These are phyloP conservation scores for Leccinum longicurvipes DNA, from an alignment of 768 basidiomycete genomes.

Conservation along the genomic window DNA sequence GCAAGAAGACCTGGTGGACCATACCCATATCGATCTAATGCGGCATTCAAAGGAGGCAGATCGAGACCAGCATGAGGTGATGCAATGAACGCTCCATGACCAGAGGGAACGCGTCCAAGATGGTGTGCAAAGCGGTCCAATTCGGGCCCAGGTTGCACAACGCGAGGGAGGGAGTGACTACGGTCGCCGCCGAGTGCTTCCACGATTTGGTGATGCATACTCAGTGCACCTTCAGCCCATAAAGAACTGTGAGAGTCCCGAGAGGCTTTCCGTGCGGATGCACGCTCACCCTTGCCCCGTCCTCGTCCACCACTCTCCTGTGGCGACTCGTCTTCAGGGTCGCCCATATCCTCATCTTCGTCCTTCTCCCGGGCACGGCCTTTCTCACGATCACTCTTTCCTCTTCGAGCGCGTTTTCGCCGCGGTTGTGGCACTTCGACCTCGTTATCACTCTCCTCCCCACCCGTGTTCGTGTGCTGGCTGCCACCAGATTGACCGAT, in stretches of 20 bases:
- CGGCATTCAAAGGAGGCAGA: constrained; percentile 54
- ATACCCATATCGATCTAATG: constrained; percentile 39
- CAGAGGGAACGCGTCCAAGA: constrained; percentile 33
- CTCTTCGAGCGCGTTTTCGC: constrained; percentile 53
- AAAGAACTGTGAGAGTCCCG: constrained; percentile 33
- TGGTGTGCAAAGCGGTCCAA: constrained; percentile 35
- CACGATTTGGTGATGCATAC: constrained; percentile 34
- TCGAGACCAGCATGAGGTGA: constrained; percentile 52
- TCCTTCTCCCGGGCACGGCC: constrained; percentile 37
- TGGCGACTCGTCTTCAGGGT: constrained; percentile 33
- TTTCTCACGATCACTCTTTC: constrained; percentile 36
- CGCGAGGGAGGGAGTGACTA: constrained; percentile 32
- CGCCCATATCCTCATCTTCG: constrained; percentile 51
- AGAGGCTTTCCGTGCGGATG: constrained; percentile 34
- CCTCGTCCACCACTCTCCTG: constrained; percentile 29
- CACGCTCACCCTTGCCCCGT: constrained; percentile 38
- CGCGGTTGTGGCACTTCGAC: constrained; percentile 47
- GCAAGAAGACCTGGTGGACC: constrained; percentile 32
- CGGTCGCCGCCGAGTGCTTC: constrained; percentile 35
- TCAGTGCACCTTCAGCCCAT: constrained; percentile 34
- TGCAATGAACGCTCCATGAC: constrained; percentile 34
- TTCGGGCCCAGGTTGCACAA: constrained; percentile 27
- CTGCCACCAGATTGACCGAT: constrained; percentile 56
- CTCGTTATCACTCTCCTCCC: constrained; percentile 42
- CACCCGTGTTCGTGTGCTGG: constrained; percentile 34